phyloP scores from a whole-genome alignment of 305 asterid genomes.

The Plantago lanceolata region DNA sequence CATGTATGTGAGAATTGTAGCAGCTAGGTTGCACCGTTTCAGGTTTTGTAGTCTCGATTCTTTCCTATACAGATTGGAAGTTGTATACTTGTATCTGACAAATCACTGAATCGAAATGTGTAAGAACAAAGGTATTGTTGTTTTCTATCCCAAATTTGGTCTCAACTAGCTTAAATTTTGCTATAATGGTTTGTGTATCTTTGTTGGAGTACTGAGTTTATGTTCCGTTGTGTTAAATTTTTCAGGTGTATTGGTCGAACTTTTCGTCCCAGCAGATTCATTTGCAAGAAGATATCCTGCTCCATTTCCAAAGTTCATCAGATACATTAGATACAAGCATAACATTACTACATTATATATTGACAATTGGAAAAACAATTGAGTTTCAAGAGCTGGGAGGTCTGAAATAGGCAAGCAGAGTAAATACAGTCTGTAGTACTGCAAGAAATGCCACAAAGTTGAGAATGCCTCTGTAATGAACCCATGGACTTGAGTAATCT shows the following conservation, averaged over 20 bases:
- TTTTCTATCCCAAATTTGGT: not conserved
- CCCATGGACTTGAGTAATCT: slow-evolving; percentile 21
- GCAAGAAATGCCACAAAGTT: slow-evolving; percentile 21
- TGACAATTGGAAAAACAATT: too few species aligned
- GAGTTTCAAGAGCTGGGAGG: slow-evolving; percentile 2
- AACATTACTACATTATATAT: too few species aligned
- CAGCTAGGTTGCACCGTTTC: slow-evolving; percentile 9
- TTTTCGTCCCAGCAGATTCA: too few species aligned
- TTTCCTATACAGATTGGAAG: not conserved
- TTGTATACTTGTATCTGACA: slow-evolving; percentile 3
- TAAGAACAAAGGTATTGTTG: not conserved
- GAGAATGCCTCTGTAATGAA: slow-evolving; percentile 12
- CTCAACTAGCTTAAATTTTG: not conserved
- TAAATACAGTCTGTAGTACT: slow-evolving; percentile 13
- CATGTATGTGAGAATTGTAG: slow-evolving; percentile 41
- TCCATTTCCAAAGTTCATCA: too few species aligned
- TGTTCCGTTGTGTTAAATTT: too few species aligned
- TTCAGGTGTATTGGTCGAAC: too few species aligned
- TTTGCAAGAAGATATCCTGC: too few species aligned
- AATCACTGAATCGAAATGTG: not conserved
- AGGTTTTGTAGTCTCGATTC: not conserved
- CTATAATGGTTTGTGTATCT: not conserved
- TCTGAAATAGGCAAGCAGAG: slow-evolving; percentile 11
- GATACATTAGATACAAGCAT: too few species aligned
- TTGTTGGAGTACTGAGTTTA: not conserved